These are phyloP conservation scores for Pythium aristosporum DNA, from an alignment of 352 stramenopile species.

Conservation along the genomic window DNA sequence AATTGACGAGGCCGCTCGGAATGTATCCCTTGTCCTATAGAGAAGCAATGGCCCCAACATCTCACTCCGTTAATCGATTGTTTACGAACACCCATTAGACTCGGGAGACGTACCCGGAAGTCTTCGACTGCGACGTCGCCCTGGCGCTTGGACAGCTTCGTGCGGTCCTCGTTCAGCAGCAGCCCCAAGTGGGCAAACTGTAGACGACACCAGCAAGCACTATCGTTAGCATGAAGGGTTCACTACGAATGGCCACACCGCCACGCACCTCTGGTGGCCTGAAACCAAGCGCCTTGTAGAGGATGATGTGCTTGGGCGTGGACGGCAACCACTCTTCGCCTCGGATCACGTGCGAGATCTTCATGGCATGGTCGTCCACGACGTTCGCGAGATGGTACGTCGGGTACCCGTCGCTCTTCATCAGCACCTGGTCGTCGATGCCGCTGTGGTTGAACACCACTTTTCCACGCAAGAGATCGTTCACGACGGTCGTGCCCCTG, in stretches of 20 bases:
- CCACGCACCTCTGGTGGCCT: slow-evolving; percentile 52
- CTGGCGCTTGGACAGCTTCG: slow-evolving; percentile 98
- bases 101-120: slow-evolving; percentile 78
- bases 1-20: slow-evolving; percentile 96
- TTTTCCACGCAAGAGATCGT: slow-evolving; percentile 95
- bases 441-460: slow-evolving; percentile 88
- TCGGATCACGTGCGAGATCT: slow-evolving; percentile 97
- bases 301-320: slow-evolving; percentile 88
- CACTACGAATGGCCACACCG: neutral
- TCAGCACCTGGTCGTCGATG: slow-evolving; percentile 91
- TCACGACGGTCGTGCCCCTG: slow-evolving; percentile 90
- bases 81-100: no score
- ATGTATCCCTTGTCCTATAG: slow-evolving; percentile 93
- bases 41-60: no score
- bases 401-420: slow-evolving; percentile 93
- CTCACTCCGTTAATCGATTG: no score
- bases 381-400: slow-evolving; percentile 94
- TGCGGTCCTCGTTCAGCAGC: slow-evolving; percentile 96
- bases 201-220: neutral
- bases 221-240: neutral
- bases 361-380: slow-evolving; percentile 97
- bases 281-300: slow-evolving; percentile 90
- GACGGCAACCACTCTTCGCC: slow-evolving; percentile 94
- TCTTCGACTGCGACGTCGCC: slow-evolving; percentile 97
- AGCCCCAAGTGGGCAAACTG: slow-evolving; percentile 91